Evolutionary conservation across 441 rosid genomes (phyloP).

Genomic region (Melianthus villosus): DNA sequence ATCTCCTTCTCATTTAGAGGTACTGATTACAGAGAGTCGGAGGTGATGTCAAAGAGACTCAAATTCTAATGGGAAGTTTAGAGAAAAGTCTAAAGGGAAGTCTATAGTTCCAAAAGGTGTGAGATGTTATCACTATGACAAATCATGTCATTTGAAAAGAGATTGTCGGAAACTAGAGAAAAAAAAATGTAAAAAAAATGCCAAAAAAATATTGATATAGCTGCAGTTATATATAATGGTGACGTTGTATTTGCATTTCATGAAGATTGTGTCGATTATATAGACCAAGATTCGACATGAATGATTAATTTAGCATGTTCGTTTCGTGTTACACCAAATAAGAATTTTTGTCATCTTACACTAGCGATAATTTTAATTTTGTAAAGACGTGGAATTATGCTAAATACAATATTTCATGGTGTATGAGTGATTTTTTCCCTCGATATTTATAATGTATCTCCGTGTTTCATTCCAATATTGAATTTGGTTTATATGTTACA

Average conservation of each 20-base stretch:
- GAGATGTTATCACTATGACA: not conserved
- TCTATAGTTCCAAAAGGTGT: not conserved
- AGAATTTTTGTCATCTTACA: not conserved
- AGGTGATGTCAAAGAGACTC: not conserved
- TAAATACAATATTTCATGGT: too few species aligned
- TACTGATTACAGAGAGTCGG: not conserved
- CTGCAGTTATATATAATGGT: not conserved
- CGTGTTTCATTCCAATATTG: too few species aligned
- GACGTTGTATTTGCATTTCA: not conserved
- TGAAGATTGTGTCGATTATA: not conserved
- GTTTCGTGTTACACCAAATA: not conserved
- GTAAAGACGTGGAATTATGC: not conserved
- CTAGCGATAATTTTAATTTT: not conserved
- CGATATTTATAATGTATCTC: too few species aligned
- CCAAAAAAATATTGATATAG: not conserved
- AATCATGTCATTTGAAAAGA: not conserved
- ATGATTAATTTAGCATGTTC: not conserved
- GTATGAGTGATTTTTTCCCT: too few species aligned
- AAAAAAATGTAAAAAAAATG: not conserved
- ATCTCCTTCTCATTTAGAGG: not conserved
- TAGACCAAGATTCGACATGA: not conserved
- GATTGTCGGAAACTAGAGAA: too few species aligned
- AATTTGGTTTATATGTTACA: too few species aligned
- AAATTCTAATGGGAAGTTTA: not conserved
- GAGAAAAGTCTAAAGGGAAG: not conserved